Percentiles rank a stretch among this genome's conserved stretches.
phyloP scores from a whole-genome alignment of 495 filamentous ascomycete genomes.

The Saxispiralis lemnorum region DNA sequence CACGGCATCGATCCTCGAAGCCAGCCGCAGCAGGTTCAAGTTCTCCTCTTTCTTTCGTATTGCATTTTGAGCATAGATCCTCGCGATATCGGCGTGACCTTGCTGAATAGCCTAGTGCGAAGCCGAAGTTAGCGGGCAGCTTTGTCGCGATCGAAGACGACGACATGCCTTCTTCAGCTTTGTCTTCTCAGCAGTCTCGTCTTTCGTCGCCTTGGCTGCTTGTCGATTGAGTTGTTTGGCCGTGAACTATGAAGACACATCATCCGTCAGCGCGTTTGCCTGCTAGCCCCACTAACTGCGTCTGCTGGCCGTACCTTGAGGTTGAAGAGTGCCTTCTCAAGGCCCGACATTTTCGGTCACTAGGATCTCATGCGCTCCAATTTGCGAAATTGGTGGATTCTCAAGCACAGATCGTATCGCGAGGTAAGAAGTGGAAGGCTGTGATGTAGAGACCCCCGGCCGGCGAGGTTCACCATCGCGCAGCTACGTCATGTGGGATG shows the following conservation, averaged over 20 bases:
- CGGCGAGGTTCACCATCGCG: no score
- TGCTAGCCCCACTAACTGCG: slow-evolving; percentile 2
- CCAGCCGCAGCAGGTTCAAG: slow-evolving; percentile 42
- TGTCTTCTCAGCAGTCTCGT: slow-evolving; percentile 62
- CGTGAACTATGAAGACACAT: slow-evolving; percentile 42
- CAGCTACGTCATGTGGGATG: no score
- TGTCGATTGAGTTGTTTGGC: slow-evolving; percentile 69
- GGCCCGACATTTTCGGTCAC: slow-evolving; percentile 33
- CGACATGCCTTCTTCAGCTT: slow-evolving; percentile 58
- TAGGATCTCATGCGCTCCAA: no score
- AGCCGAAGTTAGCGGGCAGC: not conserved
- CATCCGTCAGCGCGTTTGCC: not conserved
- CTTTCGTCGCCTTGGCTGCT: slow-evolving; percentile 63
- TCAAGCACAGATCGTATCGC: no score
- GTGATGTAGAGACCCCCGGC: no score
- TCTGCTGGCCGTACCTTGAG: slow-evolving; percentile 31
- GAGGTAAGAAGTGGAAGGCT: no score
- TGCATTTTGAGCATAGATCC: slow-evolving; percentile 70
- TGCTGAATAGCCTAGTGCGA: slow-evolving; percentile 35
- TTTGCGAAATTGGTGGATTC: no score
- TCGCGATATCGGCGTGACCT: slow-evolving; percentile 57
- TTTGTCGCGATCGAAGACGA: not conserved
- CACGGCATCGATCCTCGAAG: slow-evolving; percentile 44
- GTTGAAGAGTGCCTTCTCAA: slow-evolving; percentile 49
- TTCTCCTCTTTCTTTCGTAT: slow-evolving; percentile 60